Base-by-base conservation (phyloP, 345 rosid species). In the Syzygium aqueum region DNA sequence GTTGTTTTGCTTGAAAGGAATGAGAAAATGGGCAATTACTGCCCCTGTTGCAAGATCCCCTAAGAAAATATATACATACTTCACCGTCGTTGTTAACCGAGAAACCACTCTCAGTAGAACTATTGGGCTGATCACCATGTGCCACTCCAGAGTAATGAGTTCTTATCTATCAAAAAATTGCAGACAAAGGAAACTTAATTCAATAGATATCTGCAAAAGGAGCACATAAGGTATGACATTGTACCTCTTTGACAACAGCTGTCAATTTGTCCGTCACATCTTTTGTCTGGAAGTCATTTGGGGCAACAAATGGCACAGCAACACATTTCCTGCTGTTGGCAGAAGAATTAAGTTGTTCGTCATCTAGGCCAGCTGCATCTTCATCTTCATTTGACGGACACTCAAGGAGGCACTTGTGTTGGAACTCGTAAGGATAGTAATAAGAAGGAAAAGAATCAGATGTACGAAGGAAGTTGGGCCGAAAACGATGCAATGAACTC, bases 1-100 rank as follows among this genome's bases (percentile, higher is more conserved):
- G 94, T 87, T 91, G 91, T 91, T 90, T 91, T 82, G 95, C 96
- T 89, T 92, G 90, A 89, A 91, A 87, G 67, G 94, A 91, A 92
- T 97, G 99, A 88, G 97, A 92, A 92, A 92, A 97, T n/a, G 85
- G 49, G 90, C 99, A 97, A 22, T 86, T 89, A 88, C 88, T 91
- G 88, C 99, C 98, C 87, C 90, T 92, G 90, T 87, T 96, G 94
- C 99, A 97, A 89, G 67, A 84, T 88, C 99, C 99, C n/a, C 90
- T 94, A 59, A 87, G 57, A 87, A 95, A 97, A 93, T 91, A 95
- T 33, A 94, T 92, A 89, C 99, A 97, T 40, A 88, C 54, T 86
- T 95, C 86, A 88, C 89, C 85, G 85, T 86, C 91, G 33, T 87
- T 90, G 49, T 87, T 77, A 87, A 84, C 89, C 85, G 83, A 51